Evolutionary conservation across 352 stramenopile species (phyloP).

Genomic region (Bremia lactucae): DNA sequence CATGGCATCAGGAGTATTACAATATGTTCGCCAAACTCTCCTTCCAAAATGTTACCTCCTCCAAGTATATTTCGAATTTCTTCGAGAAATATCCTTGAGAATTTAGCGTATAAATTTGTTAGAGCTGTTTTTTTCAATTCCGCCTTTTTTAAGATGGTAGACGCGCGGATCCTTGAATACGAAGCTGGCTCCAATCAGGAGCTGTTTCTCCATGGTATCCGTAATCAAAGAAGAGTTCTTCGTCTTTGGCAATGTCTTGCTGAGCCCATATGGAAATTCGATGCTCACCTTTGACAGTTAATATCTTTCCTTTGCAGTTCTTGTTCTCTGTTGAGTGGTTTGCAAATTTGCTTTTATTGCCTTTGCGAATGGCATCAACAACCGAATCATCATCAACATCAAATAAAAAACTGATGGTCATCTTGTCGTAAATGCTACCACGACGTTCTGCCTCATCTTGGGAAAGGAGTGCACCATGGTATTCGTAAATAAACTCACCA

Average conservation of each 20-base stretch:
- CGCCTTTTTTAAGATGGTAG: slow-evolving; percentile 12
- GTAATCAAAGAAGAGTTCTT: slow-evolving; percentile 67
- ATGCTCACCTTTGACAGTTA: slow-evolving; percentile 78
- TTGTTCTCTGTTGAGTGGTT: slow-evolving; percentile 61
- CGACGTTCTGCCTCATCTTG: slow-evolving; percentile 63
- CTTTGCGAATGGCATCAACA: slow-evolving; percentile 86
- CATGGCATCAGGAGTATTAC: no score
- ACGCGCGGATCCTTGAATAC: slow-evolving; percentile 27
- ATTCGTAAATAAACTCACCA: slow-evolving; percentile 65
- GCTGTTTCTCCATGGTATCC: slow-evolving; percentile 50
- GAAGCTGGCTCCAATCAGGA: slow-evolving; percentile 52
- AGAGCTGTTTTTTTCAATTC: no score
- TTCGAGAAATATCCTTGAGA: no score
- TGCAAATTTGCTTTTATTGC: slow-evolving; percentile 89
- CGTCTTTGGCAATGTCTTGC: slow-evolving; percentile 77
- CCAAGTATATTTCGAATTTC: no score
- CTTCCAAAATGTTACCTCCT: no score
- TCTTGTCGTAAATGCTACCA: slow-evolving; percentile 81
- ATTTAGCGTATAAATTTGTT: no score
- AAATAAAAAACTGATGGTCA: slow-evolving; percentile 86
- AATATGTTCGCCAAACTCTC: no score
- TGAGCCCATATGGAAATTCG: slow-evolving; percentile 88
- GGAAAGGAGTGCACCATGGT: slow-evolving; percentile 48
- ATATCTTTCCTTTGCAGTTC: slow-evolving; percentile 77
- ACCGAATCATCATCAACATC: slow-evolving; percentile 83